Percentiles rank a stretch among this genome's conserved stretches.
Conservation (phyloP, 2,329 filamentous ascomycete genomes). For the Talaromyces sp. region DNA sequence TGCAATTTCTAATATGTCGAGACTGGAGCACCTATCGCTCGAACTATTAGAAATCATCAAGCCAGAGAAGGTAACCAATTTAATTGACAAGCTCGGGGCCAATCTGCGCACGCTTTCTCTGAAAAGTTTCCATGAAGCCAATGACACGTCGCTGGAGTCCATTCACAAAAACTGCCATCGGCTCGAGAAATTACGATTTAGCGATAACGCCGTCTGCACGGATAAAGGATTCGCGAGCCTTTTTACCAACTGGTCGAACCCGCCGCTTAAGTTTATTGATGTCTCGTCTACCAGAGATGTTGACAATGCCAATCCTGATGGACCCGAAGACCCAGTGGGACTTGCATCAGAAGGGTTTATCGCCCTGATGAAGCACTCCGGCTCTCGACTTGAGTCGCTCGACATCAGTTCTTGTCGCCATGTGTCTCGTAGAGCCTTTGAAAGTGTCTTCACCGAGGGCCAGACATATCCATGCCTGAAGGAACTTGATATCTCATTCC, state of each 20-base stretch:
- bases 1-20: constrained; percentile 56
- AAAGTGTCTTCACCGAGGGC: constrained; percentile 62
- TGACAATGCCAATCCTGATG: constrained; percentile 63
- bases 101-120: constrained; percentile 74
- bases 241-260: constrained; percentile 72
- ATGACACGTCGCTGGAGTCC: constrained; percentile 64
- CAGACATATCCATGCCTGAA: constrained; percentile 62
- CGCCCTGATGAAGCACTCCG: constrained; percentile 80
- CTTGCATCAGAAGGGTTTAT: constrained; percentile 70
- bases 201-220: constrained; percentile 68
- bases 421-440: constrained; percentile 66
- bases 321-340: constrained; percentile 59
- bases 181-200: constrained; percentile 74
- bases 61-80: constrained; percentile 52
- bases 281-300: constrained; percentile 72
- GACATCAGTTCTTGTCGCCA: constrained; percentile 83
- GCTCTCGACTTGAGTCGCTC: constrained; percentile 57
- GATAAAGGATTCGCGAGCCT: constrained; percentile 68
- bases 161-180: constrained; percentile 65
- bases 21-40: constrained; percentile 70
- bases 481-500: constrained; percentile 72
- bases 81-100: constrained; percentile 59
- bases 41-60: constrained; percentile 56
- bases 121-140: constrained; percentile 59
- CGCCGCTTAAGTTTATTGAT: constrained; percentile 64